These are phyloP conservation scores for Rubroboletus satanas DNA, from an alignment of 768 basidiomycete genomes.

Conservation along the genomic window DNA sequence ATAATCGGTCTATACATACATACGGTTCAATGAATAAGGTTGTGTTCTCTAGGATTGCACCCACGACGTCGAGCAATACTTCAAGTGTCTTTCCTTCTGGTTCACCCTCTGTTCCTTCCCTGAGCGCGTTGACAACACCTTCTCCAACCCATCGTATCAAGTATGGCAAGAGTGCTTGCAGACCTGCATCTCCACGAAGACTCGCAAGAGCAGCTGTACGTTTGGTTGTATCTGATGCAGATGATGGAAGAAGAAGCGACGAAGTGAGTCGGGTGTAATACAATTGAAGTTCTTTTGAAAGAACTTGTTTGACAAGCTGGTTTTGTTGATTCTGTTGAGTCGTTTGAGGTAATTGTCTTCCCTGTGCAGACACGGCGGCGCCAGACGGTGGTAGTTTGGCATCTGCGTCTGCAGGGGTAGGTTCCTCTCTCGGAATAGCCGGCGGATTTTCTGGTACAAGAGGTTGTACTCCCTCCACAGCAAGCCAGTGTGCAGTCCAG, in stretches of 20 bases:
- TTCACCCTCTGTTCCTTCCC: slow-evolving; percentile 48
- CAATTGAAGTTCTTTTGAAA: slow-evolving; percentile 90
- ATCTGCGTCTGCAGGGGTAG: slow-evolving; percentile 23
- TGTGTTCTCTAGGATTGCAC: slow-evolving; percentile 80
- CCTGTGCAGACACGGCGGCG: slow-evolving; percentile 19
- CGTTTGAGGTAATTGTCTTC: slow-evolving; percentile 23
- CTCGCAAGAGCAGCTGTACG: slow-evolving; percentile 88
- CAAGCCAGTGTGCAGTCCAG: slow-evolving; percentile 97
- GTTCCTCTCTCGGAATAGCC: slow-evolving; percentile 62
- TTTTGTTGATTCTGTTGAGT: slow-evolving; percentile 56
- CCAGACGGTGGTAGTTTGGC: slow-evolving; percentile 29
- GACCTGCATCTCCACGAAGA: slow-evolving; percentile 81
- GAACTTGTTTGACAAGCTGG: slow-evolving; percentile 84
- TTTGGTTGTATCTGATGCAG: slow-evolving; percentile 56
- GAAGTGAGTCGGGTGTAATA: slow-evolving; percentile 91
- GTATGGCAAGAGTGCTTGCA: slow-evolving; percentile 90
- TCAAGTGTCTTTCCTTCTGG: slow-evolving; percentile 70
- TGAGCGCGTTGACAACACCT: slow-evolving; percentile 66
- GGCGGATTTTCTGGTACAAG: slow-evolving; percentile 95
- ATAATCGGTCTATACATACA: slow-evolving; percentile 47
- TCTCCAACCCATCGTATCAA: slow-evolving; percentile 94
- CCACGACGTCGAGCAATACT: slow-evolving; percentile 78
- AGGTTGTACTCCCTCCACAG: slow-evolving; percentile 96
- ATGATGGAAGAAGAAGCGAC: slow-evolving; percentile 55
- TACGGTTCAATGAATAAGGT: slow-evolving; percentile 96